Evolutionary conservation across 1,284 basidiomycete genomes (phyloP).

Genomic region (Rhodotorula sp.): DNA sequence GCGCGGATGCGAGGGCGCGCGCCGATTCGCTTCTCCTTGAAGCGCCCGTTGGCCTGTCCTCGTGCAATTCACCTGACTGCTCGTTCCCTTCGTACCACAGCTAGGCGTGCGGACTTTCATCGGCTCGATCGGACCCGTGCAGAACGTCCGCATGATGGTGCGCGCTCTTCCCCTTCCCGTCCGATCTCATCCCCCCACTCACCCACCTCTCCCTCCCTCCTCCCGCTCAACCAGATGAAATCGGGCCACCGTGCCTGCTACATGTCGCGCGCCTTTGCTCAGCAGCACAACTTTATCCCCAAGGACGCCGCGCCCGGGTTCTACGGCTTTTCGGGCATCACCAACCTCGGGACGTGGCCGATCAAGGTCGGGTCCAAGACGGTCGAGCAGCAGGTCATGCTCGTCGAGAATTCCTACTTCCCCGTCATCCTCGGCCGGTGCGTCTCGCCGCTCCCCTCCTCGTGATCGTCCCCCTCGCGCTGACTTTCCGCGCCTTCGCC

Average conservation of each 20-base stretch:
- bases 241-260: constrained; percentile 93
- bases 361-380: constrained; percentile 56
- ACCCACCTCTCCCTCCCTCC: neutral
- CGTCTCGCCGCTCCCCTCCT: neutral
- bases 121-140: constrained; percentile 85
- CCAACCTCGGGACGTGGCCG: constrained; percentile 54
- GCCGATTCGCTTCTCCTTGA: neutral
- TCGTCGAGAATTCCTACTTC: constrained; percentile 94
- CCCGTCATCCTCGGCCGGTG: constrained; percentile 86
- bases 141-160: constrained; percentile 66
- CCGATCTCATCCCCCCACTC: neutral
- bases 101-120: constrained; percentile 85
- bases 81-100: constrained; percentile 41
- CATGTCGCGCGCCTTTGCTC: constrained; percentile 89
- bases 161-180: constrained; percentile 43
- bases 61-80: too few species aligned
- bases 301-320: constrained; percentile 70
- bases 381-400: constrained; percentile 57
- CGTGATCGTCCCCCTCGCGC: neutral
- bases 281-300: constrained; percentile 85
- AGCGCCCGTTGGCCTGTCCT: too few species aligned
- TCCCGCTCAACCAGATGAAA: constrained; percentile 59
- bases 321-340: constrained; percentile 77
- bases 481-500: neutral
- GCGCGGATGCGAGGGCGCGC: too few species aligned